Evolutionary conservation across 1,284 basidiomycete genomes (phyloP), one percentile per base, ranked within the genome.

Genomic region (Melampsora larici-populina): DNA sequence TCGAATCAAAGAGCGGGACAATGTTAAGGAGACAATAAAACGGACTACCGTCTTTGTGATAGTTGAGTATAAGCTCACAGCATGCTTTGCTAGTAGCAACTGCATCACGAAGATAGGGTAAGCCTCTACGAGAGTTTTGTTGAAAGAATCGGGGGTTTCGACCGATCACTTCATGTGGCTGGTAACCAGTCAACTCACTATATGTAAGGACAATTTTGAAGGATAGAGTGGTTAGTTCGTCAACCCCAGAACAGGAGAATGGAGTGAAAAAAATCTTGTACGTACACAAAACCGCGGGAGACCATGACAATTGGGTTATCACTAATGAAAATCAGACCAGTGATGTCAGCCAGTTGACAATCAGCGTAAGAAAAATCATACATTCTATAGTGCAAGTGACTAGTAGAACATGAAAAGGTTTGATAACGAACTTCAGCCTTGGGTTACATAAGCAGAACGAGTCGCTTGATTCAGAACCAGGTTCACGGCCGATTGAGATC

Each of bases 61-160:
- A 83, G 73, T 83, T 83, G 62, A 83, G 78, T 8, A 83, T 62
- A 29, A 82, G 78, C 75, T 82, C 81, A 6, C n/a, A 24, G 17
- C 55, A 58, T 24, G 55, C 24, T 36, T 80, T 29, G 40, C 58
- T 17, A 40, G 13, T 65, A 51, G 33, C 21, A 70, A 55, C 24
- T 66, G 68, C 63, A 36, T 55, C 36, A 70, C 68, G 31, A 67
- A 48, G 29, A 62, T 49, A 40, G 64, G 65, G 55, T 51, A 65
- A n/a, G 73, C 68, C 31, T 64, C 73, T 40, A 29, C 43, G 1
- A 11, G 43, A 24, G 26, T 69, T 58, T 36, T 49, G 63, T 68
- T 76, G 66, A 11, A 76, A 65, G 26, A 76, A 68, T 5, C 68
- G 67, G 68, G 82, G 83, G 78, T 83, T 83, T 64, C 81, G 77